These are phyloP conservation scores for Fusarium caatingaense DNA, from an alignment of 2,329 filamentous ascomycete genomes.

Conservation along the genomic window DNA sequence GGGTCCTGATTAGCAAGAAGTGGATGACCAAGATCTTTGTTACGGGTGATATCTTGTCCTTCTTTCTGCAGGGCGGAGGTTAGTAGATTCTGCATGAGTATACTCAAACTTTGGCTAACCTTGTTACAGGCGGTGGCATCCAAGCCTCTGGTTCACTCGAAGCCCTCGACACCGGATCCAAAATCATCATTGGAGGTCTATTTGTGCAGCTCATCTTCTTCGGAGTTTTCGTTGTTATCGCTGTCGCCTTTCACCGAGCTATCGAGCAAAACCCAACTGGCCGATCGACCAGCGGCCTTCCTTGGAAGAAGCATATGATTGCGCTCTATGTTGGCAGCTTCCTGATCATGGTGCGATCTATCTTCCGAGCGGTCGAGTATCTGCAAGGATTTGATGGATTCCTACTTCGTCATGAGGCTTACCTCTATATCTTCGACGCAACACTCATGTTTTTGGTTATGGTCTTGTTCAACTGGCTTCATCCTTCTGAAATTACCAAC, in stretches of 20 bases:
- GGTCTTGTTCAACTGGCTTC: conserved; percentile 57
- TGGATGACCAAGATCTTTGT: conserved; percentile 40
- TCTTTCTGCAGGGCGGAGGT: conserved; percentile 30
- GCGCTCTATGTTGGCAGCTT: conserved; percentile 39
- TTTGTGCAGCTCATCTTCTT: conserved; percentile 66
- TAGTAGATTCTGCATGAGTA: too few species aligned
- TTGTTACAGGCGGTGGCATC: conserved; percentile 3
- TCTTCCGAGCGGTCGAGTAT: conserved; percentile 57
- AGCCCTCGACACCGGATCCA: conserved; percentile 49
- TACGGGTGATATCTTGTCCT: conserved; percentile 27
- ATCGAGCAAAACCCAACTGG: conserved; percentile 15
- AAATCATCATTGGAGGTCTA: conserved; percentile 63
- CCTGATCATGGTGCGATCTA: conserved; percentile 54
- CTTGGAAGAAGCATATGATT: conserved; percentile 47
- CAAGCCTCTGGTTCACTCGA: conserved; percentile 47
- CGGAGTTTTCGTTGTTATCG: conserved; percentile 61
- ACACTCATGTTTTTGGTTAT: conserved; percentile 53
- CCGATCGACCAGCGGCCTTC: conserved; percentile 30
- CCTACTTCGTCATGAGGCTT: conserved; percentile 48
- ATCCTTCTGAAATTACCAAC: conserved; percentile 41
- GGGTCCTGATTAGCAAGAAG: conserved; percentile 1
- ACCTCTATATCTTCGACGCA: conserved; percentile 52
- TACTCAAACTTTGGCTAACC: too few species aligned
- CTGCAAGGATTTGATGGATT: conserved; percentile 48
- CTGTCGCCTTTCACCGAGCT: conserved; percentile 56